Conservation (phyloP, 768 basidiomycete genomes). For the Polyporus arcularius region DNA sequence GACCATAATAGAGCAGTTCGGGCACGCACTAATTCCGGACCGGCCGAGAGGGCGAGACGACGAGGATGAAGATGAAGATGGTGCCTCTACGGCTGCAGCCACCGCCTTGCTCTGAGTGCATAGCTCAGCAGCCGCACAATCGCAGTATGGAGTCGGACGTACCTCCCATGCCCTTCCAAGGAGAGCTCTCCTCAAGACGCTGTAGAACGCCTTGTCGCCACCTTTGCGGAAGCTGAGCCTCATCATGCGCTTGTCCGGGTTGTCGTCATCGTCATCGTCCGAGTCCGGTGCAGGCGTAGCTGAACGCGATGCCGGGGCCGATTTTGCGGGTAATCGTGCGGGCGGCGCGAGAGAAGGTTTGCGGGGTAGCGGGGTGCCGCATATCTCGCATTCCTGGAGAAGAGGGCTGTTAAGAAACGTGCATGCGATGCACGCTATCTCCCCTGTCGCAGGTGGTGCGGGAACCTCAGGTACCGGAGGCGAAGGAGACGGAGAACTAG, state of each 20-base stretch:
- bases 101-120: constrained; percentile 31
- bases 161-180: constrained; percentile 79
- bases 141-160: constrained; percentile 8
- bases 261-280: constrained; percentile 36
- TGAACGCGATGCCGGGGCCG: constrained; percentile 68
- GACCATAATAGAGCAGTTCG: too few relatives aligned
- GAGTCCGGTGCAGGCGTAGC: constrained; percentile 43
- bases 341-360: constrained; percentile 22
- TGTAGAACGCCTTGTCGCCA: constrained; percentile 84
- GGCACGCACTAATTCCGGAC: constrained; percentile 53
- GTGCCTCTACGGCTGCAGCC: constrained; percentile 14
- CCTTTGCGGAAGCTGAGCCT: constrained; percentile 91
- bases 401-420: constrained; percentile 90
- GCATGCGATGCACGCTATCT: constrained; percentile 78
- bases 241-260: constrained; percentile 49
- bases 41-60: constrained; percentile 26
- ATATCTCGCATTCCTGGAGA: constrained; percentile 81
- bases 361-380: constrained; percentile 65
- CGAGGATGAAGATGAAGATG: not conserved
- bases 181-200: constrained; percentile 68
- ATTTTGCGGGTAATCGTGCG: constrained; percentile 42
- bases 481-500: constrained; percentile 37
- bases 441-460: constrained; percentile 16
- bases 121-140: not conserved
- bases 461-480: not conserved